Conservation (phyloP, 2,329 filamentous ascomycete genomes). For the Aspergillus texensis region DNA sequence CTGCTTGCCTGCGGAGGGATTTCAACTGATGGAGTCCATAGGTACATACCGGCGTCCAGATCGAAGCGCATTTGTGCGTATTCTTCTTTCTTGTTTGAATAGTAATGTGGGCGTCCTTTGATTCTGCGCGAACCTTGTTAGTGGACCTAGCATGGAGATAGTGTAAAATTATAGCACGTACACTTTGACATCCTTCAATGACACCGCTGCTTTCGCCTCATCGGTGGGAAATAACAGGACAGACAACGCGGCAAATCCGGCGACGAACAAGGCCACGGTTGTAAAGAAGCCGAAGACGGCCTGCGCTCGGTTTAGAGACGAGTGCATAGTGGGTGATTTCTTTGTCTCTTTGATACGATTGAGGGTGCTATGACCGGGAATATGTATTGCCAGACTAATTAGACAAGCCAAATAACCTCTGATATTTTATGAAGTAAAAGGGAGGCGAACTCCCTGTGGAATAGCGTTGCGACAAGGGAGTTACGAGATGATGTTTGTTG, state of each 20-base stretch:
- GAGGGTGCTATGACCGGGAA: conserved; percentile 30
- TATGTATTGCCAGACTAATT: conserved; percentile 19
- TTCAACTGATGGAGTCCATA: background rate
- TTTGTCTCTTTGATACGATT: background rate
- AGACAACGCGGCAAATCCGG: conserved; percentile 76
- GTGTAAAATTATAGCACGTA: conserved; percentile 48
- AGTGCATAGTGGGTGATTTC: conserved; percentile 69
- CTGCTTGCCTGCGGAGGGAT: background rate
- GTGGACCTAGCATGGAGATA: background rate
- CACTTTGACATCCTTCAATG: conserved; percentile 75
- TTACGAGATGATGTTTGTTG: conserved; percentile 16
- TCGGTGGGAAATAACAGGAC: conserved; percentile 64
- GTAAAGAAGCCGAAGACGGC: conserved; percentile 98
- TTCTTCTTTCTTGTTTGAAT: conserved; percentile 88
- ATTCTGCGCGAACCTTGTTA: conserved; percentile 57
- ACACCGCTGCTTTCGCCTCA: conserved; percentile 56
- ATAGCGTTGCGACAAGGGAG: background rate
- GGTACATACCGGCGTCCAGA: conserved; percentile 69
- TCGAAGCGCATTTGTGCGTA: conserved; percentile 95
- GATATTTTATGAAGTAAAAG: background rate
- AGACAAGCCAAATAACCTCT: background rate
- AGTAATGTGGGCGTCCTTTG: conserved; percentile 93
- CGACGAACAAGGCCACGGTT: conserved; percentile 82
- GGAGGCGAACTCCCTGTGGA: background rate
- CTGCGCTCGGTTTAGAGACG: conserved; percentile 79